Base-by-base conservation (phyloP, 2,329 filamentous ascomycete genomes). In the Colletotrichum eremochloae region DNA sequence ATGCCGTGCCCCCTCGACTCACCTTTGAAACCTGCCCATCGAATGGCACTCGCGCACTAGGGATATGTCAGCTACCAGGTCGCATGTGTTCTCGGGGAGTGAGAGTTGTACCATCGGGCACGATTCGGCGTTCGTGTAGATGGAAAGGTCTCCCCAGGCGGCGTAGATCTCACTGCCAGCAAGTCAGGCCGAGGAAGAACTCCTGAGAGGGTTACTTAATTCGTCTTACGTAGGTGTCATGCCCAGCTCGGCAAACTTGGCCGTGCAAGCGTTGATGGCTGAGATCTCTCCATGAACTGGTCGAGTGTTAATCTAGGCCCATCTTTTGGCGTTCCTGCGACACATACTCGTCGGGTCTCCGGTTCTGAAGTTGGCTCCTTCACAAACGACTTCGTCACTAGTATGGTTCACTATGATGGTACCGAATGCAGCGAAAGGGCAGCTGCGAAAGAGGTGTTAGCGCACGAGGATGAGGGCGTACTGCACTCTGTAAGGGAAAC, bases 61-160 rank as follows among this genome's bases (percentile, higher is more conserved):
- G n/a, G 15, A 42, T 2, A n/a, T n/a, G n/a, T 69, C 15, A 60
- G 67, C 44, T 5, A 29, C 9, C 3, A 20, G 31, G 8, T 9
- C 36, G 12, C 24, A 11, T n/a, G 7, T 15, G 50, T 11, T 33
- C 5, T 12, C 2, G 24, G 18, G 18, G 29, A 1, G 1, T 8
- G 9, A 15, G 1, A 4, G 6, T 5, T 15, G 9, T 36, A 71
- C 68, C 85, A 89, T 90, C 4, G 87, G 85, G 76, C 88, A 90
- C 61, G 84, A 85, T 76, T 90, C 87, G 0, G 85, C 87, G 76
- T 87, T 90, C 18, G 87, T 90, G 77, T 90, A 89, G 3, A 89
- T 78, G 4, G 83, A 83, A 8, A 89, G 77, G 15, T 81, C 74
- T 7, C 78, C 73, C 75, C 87, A 88, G 0, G 87, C 87, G 2